Evolutionary conservation across 2,329 filamentous ascomycete genomes (phyloP).

Genomic region (Penicillium hesseltinei): DNA sequence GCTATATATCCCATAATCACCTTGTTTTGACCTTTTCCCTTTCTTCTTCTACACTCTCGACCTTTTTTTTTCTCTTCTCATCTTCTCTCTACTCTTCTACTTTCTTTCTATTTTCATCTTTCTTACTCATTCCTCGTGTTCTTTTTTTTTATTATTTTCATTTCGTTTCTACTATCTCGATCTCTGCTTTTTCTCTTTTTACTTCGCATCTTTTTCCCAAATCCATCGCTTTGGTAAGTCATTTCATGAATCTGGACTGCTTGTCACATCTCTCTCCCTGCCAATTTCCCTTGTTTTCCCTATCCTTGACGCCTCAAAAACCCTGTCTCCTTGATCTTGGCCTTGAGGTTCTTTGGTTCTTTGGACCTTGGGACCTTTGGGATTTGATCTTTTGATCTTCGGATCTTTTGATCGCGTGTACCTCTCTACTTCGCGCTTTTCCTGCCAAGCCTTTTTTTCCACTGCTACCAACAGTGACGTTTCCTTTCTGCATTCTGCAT

Average conservation of each 20-base stretch:
- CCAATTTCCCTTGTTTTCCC: background rate
- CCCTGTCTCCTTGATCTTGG: conserved; percentile 3
- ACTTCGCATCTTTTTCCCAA: background rate
- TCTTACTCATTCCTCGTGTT: background rate
- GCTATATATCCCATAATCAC: conserved; percentile 1
- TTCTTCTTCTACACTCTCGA: background rate
- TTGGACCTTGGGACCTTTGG: background rate
- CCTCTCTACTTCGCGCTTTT: conserved; percentile 1
- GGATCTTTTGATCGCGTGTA: conserved; percentile 1
- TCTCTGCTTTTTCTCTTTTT: background rate
- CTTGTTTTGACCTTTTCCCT: conserved; percentile 10
- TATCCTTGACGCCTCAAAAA: background rate
- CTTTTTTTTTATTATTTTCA: too few species aligned
- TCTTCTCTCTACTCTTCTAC: background rate
- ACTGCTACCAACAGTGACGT: conserved; percentile 1
- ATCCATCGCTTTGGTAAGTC: conserved; percentile 5
- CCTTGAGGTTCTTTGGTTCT: background rate
- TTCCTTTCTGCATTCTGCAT: conserved; percentile 4
- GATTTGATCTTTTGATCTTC: background rate
- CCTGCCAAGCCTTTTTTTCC: conserved; percentile 6
- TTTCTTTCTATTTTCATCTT: background rate
- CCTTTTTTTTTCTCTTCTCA: background rate
- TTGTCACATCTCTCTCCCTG: background rate
- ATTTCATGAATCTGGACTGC: background rate
- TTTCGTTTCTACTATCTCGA: background rate